Evolutionary conservation across 129 eudicot genomes (phyloP).

Genomic region (Cynara cardunculus): DNA sequence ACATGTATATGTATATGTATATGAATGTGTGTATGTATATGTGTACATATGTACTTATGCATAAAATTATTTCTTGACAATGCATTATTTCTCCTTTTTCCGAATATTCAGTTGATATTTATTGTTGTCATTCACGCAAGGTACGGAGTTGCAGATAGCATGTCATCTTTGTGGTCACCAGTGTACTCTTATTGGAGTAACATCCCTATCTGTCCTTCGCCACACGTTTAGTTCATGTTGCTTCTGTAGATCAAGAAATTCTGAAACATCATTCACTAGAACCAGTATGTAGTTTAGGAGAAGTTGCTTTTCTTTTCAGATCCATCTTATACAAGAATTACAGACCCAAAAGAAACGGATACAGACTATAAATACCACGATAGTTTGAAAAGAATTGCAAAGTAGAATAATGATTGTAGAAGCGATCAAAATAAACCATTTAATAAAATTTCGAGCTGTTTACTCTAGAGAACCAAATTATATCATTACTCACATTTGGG

Average conservation of each 20-base stretch:
- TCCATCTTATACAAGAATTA: slow-evolving; percentile 5
- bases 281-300: background rate
- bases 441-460: background rate
- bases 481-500: background rate
- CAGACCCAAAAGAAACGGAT: background rate
- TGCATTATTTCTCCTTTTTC: slow-evolving; percentile 1
- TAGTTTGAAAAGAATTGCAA: background rate
- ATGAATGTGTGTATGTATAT: background rate
- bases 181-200: slow-evolving; percentile 10
- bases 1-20: background rate
- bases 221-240: slow-evolving; percentile 12
- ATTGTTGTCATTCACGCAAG: background rate
- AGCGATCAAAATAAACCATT: background rate
- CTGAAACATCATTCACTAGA: slow-evolving; percentile 10
- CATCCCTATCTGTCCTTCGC: background rate
- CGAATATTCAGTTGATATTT: slow-evolving; percentile 1
- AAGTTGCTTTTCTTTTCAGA: background rate
- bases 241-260: background rate
- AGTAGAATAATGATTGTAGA: background rate
- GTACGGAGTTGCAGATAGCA: background rate
- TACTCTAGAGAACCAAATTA: background rate
- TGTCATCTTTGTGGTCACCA: slow-evolving; percentile 4
- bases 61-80: background rate
- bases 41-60: background rate
- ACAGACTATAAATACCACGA: background rate